Percentiles rank a stretch among this genome's conserved stretches.
Evolutionary conservation across 2,329 filamentous ascomycete species (phyloP).

Genomic region (Fusarium domesticum): DNA sequence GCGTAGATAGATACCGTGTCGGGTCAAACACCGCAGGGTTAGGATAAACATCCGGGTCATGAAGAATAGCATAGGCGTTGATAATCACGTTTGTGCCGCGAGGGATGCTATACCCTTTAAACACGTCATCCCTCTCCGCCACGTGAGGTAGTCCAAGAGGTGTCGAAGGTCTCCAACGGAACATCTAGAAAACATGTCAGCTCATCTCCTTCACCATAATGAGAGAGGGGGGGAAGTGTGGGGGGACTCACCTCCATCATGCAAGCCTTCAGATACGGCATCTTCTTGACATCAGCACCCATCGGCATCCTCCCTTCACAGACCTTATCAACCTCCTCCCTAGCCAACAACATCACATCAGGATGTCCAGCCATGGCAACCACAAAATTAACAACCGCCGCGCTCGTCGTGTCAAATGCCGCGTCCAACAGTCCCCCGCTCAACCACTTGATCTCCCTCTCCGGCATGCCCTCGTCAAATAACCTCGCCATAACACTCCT

Average conservation of each 20-base stretch:
- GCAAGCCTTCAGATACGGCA: slow-evolving; percentile 27
- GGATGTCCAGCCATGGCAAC: slow-evolving; percentile 23
- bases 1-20: slow-evolving; percentile 30
- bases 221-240: no score
- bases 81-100: slow-evolving; percentile 43
- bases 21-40: slow-evolving; percentile 29
- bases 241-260: slow-evolving; percentile 23
- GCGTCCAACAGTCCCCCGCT: slow-evolving; percentile 23
- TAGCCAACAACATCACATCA: slow-evolving; percentile 17
- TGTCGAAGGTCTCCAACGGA: slow-evolving; percentile 40
- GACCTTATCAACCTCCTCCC: slow-evolving; percentile 21
- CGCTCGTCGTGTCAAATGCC: slow-evolving; percentile 26
- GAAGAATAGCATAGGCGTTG: slow-evolving; percentile 34
- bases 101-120: slow-evolving; percentile 48
- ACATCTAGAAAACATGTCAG: slow-evolving; percentile 14
- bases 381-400: slow-evolving; percentile 17
- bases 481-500: slow-evolving; percentile 15
- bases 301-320: slow-evolving; percentile 27
- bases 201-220: no score
- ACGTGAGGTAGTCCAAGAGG: slow-evolving; percentile 47
- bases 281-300: slow-evolving; percentile 23
- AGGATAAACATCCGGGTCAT: slow-evolving; percentile 22
- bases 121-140: slow-evolving; percentile 46
- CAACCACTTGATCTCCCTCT: slow-evolving; percentile 22
- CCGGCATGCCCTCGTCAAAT: slow-evolving; percentile 18